phyloP scores from a whole-genome alignment of 1,284 basidiomycete species.

The Ceraceosorus bombacis region DNA sequence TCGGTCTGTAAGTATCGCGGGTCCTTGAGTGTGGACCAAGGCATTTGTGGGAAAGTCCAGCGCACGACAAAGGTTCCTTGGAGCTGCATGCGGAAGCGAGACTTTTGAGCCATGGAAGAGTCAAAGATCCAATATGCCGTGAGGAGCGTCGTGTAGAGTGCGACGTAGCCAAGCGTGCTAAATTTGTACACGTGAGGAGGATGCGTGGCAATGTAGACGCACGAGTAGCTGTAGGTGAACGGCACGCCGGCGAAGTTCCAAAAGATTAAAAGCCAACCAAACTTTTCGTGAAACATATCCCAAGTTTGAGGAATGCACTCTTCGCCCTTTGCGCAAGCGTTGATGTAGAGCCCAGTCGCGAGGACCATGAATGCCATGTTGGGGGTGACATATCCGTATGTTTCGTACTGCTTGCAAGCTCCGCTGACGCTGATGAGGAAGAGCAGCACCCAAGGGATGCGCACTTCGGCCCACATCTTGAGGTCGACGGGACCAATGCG shows the following conservation, averaged over 20 bases:
- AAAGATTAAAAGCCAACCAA: constrained; percentile 50
- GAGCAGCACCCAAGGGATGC: constrained; percentile 92
- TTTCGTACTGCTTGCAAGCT: constrained; percentile 89
- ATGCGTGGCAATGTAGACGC: constrained; percentile 95
- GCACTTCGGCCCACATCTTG: constrained; percentile 98
- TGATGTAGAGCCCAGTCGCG: constrained; percentile 91
- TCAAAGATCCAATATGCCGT: constrained; percentile 59
- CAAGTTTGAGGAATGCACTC: constrained; percentile 99
- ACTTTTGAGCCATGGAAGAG: constrained; percentile 92
- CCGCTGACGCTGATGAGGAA: constrained; percentile 89
- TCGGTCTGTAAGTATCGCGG: constrained; percentile 87
- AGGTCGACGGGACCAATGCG: constrained; percentile 86
- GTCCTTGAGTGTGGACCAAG: constrained; percentile 75
- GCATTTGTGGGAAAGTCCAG: constrained; percentile 83
- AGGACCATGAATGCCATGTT: constrained; percentile 97
- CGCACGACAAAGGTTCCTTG: constrained; percentile 70
- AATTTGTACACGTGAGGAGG: constrained; percentile 80
- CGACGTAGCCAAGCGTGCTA: constrained; percentile 65
- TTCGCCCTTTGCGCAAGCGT: constrained; percentile 64
- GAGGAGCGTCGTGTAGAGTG: constrained; percentile 45
- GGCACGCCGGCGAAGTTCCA: constrained; percentile 80
- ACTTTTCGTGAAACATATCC: constrained; percentile 52
- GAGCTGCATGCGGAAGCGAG: constrained; percentile 92
- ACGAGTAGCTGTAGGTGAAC: constrained; percentile 66
- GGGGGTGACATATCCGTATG: constrained; percentile 82